Percentiles rank a stretch among this genome's conserved stretches.
phyloP scores from a whole-genome alignment of 306 rosid genomes.

The Casuarina glauca region DNA sequence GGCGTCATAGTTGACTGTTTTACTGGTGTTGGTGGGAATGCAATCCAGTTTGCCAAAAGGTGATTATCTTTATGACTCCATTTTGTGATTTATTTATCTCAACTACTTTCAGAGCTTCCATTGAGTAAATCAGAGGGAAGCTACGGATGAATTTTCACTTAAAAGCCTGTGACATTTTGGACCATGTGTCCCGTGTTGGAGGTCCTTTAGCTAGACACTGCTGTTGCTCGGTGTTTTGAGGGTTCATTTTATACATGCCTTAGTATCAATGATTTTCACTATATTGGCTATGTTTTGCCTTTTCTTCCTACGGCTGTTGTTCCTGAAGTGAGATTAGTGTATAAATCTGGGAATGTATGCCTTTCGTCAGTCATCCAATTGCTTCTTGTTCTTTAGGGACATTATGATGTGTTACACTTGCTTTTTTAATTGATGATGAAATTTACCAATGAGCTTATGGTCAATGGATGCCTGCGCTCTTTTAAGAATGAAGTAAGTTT shows the following conservation, averaged over 20 bases:
- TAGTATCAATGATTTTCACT: not conserved
- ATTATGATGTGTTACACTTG: not conserved
- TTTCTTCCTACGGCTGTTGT: not conserved
- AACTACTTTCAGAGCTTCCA: not conserved
- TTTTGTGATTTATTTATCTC: not conserved
- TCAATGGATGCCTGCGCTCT: not conserved
- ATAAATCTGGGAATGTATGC: not conserved
- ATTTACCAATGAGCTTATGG: not conserved
- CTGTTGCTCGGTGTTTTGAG: not conserved
- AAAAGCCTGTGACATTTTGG: not conserved
- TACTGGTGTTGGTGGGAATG: conserved; percentile 93
- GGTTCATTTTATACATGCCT: not conserved
- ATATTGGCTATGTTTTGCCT: not conserved
- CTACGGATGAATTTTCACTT: not conserved
- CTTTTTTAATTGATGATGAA: not conserved
- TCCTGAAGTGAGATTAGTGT: not conserved
- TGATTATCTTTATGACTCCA: conserved; percentile 21
- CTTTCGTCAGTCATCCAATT: not conserved
- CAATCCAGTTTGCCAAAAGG: conserved; percentile 84
- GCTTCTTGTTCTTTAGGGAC: not conserved
- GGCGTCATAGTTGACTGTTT: conserved; percentile 69
- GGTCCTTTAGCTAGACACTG: not conserved
- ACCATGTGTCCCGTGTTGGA: not conserved
- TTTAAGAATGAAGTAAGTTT: not conserved
- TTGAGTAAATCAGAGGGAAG: conserved; percentile 1